Percentiles rank a stretch among this genome's conserved stretches.
These are phyloP conservation scores for Pseudogymnoascus sp. DNA, from an alignment of 2,329 filamentous ascomycete genomes.

Conservation along the genomic window DNA sequence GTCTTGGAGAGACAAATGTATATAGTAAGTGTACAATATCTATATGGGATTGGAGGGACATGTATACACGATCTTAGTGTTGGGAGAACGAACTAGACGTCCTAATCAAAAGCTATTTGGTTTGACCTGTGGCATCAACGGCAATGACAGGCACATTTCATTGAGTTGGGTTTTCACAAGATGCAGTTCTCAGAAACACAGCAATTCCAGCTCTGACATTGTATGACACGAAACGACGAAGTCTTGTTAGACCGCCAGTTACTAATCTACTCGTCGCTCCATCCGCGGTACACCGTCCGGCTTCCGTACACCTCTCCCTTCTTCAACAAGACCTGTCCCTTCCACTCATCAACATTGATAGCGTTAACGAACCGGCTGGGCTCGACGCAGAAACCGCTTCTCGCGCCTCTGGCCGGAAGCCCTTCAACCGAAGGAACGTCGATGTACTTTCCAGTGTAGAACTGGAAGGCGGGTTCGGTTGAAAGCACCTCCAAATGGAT, in stretches of 20 bases:
- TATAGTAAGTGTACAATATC: conserved; percentile 10
- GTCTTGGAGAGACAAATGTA: background rate
- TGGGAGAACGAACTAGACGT: background rate
- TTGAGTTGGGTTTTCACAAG: background rate
- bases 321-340: conserved; percentile 68
- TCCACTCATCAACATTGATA: conserved; percentile 74
- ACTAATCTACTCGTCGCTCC: conserved; percentile 51
- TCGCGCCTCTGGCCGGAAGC: conserved; percentile 54
- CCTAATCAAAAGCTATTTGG: background rate
- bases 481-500: conserved; percentile 81
- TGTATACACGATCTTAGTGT: background rate
- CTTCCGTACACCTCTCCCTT: conserved; percentile 79
- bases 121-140: background rate
- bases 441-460: conserved; percentile 86
- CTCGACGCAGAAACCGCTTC: conserved; percentile 85
- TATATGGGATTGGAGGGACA: background rate
- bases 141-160: background rate
- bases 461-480: conserved; percentile 94
- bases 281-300: conserved; percentile 75
- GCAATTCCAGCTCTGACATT: background rate
- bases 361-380: conserved; percentile 88
- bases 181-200: background rate
- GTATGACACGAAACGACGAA: background rate
- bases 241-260: background rate
- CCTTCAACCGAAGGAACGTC: conserved; percentile 59